phyloP scores from a whole-genome alignment of 2,329 filamentous ascomycete species.

The Sporothrix phasma region DNA sequence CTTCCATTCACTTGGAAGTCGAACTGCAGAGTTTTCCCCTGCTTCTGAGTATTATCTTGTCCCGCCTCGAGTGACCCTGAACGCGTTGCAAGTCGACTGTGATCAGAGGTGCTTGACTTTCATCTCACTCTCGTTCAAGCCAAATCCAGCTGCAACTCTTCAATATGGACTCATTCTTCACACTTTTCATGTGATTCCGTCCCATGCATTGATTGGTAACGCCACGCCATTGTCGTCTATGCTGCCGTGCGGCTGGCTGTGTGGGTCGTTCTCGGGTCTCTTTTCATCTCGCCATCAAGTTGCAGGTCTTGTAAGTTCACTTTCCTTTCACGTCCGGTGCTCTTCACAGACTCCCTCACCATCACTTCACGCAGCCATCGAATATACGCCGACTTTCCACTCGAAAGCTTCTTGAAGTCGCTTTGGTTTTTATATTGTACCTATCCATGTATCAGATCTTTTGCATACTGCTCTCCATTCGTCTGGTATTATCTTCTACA shows the following conservation, averaged over 20 bases:
- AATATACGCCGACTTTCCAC: too few relatives aligned
- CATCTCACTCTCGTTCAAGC: neutral
- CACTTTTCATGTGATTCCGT: neutral
- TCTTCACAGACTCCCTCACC: too few relatives aligned
- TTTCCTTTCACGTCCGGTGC: neutral
- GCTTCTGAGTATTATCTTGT: neutral
- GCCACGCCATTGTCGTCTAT: too few relatives aligned
- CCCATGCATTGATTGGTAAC: too few relatives aligned
- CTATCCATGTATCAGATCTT: neutral
- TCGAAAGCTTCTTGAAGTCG: too few relatives aligned
- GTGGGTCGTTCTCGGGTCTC: neutral
- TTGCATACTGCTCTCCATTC: neutral
- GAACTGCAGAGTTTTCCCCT: too few relatives aligned
- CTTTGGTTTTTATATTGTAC: neutral
- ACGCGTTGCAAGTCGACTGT: neutral
- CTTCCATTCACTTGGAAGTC: too few relatives aligned
- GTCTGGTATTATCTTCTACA: neutral
- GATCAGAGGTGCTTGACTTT: neutral
- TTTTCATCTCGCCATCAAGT: neutral
- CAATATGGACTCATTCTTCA: neutral
- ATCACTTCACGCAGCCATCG: too few relatives aligned
- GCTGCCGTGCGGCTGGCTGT: neutral
- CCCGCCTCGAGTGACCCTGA: neutral
- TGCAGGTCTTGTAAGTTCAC: too few relatives aligned
- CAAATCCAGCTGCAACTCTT: neutral